Evolutionary conservation across 1,284 basidiomycete species (phyloP).

Genomic region (Ganoderma boninense): DNA sequence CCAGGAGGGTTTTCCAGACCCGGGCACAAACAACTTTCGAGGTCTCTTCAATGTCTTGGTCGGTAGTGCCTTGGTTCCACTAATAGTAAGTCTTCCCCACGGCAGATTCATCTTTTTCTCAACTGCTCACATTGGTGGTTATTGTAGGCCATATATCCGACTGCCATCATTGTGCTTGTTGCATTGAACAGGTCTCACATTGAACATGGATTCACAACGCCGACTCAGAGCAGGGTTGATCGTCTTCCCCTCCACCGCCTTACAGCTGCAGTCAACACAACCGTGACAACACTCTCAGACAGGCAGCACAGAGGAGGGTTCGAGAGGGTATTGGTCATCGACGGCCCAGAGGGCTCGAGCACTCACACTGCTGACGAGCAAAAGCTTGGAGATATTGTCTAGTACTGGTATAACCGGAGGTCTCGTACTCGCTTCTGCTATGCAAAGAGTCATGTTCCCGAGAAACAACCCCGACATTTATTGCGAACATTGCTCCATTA

Average conservation of each 20-base stretch:
- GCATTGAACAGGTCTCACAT: constrained; percentile 5
- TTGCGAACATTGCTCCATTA: too few species aligned
- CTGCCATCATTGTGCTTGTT: constrained; percentile 7
- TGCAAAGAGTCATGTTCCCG: too few species aligned
- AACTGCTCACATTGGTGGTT: background rate
- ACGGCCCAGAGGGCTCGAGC: background rate
- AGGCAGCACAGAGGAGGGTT: background rate
- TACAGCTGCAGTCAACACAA: background rate
- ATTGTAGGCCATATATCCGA: constrained; percentile 10
- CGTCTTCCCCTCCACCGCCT: background rate
- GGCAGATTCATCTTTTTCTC: too few species aligned
- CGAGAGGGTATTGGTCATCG: background rate
- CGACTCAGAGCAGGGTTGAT: background rate
- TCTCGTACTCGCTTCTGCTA: background rate
- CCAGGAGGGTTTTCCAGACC: background rate
- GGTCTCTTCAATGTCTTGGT: background rate
- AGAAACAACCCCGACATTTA: too few species aligned
- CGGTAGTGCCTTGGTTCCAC: background rate
- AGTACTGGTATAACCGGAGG: background rate
- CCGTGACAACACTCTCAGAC: background rate
- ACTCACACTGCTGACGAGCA: background rate
- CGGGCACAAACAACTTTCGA: background rate
- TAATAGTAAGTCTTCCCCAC: background rate
- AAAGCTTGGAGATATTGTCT: background rate
- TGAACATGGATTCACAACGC: background rate